Evolutionary conservation across 305 asterid species (phyloP).

Genomic region (Fraxinus sp.): DNA sequence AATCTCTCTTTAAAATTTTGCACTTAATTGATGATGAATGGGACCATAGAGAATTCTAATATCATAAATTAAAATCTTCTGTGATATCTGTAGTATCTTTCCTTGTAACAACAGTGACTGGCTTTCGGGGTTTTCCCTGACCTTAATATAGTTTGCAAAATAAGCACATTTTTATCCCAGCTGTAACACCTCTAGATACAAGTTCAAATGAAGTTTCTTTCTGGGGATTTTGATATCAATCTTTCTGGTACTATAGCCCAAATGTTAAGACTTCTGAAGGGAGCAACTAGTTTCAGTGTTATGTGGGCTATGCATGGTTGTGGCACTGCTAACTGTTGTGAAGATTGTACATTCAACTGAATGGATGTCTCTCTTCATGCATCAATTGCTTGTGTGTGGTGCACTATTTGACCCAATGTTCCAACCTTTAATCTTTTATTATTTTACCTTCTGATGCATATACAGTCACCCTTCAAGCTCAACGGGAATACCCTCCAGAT

Average conservation of each 20-base stretch:
- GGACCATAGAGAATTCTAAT: background rate
- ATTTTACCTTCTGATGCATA: slow-evolving; percentile 19
- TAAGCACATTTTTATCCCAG: background rate
- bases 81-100: background rate
- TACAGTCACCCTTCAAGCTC: slow-evolving; percentile 85
- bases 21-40: background rate
- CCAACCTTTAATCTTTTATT: background rate
- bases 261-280: background rate
- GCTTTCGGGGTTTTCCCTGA: background rate
- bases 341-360: background rate
- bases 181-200: background rate
- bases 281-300: background rate
- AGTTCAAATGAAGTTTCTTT: background rate
- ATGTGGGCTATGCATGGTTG: background rate
- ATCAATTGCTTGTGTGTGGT: background rate
- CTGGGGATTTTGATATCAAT: background rate
- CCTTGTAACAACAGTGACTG: background rate
- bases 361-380: background rate
- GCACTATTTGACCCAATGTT: background rate
- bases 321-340: background rate
- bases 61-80: background rate
- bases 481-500: slow-evolving; percentile 63
- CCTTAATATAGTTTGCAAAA: background rate
- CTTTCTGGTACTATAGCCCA: background rate
- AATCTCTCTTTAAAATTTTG: background rate